Percentiles rank a stretch among this genome's conserved stretches.
phyloP scores from a whole-genome alignment of 495 filamentous ascomycete species.

The Aspergillus sparsus region DNA sequence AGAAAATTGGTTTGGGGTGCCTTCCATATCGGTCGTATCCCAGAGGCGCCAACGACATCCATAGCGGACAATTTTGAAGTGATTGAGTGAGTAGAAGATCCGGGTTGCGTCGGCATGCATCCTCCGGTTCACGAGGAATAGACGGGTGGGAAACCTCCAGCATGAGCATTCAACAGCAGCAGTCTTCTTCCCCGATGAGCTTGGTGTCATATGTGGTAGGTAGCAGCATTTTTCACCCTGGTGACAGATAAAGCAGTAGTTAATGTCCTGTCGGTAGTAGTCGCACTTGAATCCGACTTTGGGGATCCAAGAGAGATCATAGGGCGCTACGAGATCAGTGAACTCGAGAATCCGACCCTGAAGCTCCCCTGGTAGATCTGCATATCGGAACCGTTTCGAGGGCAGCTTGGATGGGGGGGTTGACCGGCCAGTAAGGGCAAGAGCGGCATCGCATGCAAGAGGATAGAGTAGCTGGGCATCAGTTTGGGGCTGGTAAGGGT shows the following conservation, averaged over 20 bases:
- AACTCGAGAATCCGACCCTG: slow-evolving; percentile 3
- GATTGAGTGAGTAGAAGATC: slow-evolving; percentile 4
- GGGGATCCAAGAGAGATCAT: slow-evolving; percentile 1
- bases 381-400: background rate
- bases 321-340: slow-evolving; percentile 5
- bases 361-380: background rate
- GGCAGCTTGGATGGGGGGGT: background rate
- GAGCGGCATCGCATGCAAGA: background rate
- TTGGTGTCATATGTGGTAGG: too few relatives aligned
- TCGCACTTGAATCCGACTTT: background rate
- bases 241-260: background rate
- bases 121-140: background rate
- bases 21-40: too few relatives aligned
- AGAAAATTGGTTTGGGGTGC: background rate
- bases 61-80: background rate
- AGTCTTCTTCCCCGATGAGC: too few relatives aligned
- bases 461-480: background rate
- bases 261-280: background rate
- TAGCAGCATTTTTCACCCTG: background rate
- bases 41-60: background rate
- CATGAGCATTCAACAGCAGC: background rate
- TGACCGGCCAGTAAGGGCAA: background rate
- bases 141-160: slow-evolving; percentile 1
- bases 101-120: slow-evolving; percentile 1
- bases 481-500: background rate